These are phyloP conservation scores for Antarctomyces pellizariae DNA, from an alignment of 495 filamentous ascomycete species.

Conservation along the genomic window DNA sequence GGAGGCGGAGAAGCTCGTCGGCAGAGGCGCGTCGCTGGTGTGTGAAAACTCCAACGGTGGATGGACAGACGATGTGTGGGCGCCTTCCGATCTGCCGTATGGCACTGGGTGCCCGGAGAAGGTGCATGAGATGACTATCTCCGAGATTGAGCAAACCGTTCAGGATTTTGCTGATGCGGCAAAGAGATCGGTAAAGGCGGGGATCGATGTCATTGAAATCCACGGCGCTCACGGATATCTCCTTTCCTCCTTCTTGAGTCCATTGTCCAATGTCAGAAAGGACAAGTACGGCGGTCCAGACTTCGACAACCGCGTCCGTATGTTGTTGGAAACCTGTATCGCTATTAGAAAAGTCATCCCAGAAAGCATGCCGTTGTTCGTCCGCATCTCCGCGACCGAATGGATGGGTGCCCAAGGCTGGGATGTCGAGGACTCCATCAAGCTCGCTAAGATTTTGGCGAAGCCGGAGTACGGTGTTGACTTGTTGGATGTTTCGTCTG, in stretches of 20 bases:
- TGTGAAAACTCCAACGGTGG: conserved; percentile 29
- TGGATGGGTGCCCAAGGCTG: conserved; percentile 42
- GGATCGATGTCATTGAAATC: conserved; percentile 45
- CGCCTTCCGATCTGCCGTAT: conserved; percentile 21
- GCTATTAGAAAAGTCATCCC: conserved; percentile 29
- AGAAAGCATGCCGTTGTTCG: conserved; percentile 33
- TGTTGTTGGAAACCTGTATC: conserved; percentile 23
- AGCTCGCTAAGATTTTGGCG: conserved; percentile 38
- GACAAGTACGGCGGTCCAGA: conserved; percentile 29
- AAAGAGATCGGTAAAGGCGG: conserved; percentile 34
- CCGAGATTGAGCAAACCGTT: conserved; percentile 40
- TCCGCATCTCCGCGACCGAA: conserved; percentile 49
- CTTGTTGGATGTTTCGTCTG: conserved; percentile 51
- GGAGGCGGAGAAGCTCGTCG: too few species aligned
- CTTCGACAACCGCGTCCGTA: conserved; percentile 30
- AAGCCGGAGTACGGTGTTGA: conserved; percentile 46
- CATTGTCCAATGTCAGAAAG: conserved; percentile 32
- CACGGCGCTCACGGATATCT: conserved; percentile 43
- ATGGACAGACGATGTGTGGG: conserved; percentile 48
- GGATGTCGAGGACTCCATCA: conserved; percentile 36
- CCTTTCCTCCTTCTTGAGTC: conserved; percentile 36
- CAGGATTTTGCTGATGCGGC: conserved; percentile 35
- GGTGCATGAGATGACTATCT: conserved; percentile 32
- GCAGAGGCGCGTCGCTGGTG: conserved; percentile 16
- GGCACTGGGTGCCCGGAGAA: conserved; percentile 21